Evolutionary conservation across 192 early-diverging fungal genomes (phyloP).

Genomic region (Backusella luteola): DNA sequence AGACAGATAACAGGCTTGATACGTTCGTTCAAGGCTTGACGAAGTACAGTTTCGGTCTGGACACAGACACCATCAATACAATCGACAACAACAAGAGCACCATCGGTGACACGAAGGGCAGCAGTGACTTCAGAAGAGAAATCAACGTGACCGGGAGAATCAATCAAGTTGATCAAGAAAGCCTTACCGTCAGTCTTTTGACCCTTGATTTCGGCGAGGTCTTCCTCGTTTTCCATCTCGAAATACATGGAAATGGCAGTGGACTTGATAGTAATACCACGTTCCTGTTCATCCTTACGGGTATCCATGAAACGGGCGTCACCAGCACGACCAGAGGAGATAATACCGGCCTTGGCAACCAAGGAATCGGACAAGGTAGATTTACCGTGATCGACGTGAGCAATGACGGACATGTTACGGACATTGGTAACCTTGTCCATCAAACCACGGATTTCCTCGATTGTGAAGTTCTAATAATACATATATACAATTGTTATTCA

Average conservation of each 20-base stretch:
- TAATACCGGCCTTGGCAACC: slow-evolving; percentile 98
- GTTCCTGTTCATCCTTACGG: slow-evolving; percentile 95
- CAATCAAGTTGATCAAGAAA: slow-evolving; percentile 99
- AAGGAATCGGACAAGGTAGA: slow-evolving; percentile 94
- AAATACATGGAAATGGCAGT: slow-evolving; percentile 99
- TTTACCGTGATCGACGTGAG: slow-evolving; percentile 99
- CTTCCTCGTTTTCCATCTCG: slow-evolving; percentile 76
- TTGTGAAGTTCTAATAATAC: slow-evolving; percentile 53
- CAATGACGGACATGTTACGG: slow-evolving; percentile 99
- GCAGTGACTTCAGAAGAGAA: slow-evolving; percentile 99
- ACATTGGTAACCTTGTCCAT: slow-evolving; percentile 75
- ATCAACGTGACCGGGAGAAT: slow-evolving; percentile 99
- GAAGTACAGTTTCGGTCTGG: slow-evolving; percentile 98
- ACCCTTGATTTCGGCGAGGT: slow-evolving; percentile 78
- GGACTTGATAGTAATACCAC: slow-evolving; percentile 99
- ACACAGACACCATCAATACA: slow-evolving; percentile 97
- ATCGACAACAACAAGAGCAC: slow-evolving; percentile 98
- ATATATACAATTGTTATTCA: slow-evolving; percentile 39
- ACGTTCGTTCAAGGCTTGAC: slow-evolving; percentile 94
- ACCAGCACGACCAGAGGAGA: slow-evolving; percentile 91
- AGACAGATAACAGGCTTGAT: slow-evolving; percentile 97
- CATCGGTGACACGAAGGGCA: slow-evolving; percentile 98
- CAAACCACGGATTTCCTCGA: slow-evolving; percentile 50
- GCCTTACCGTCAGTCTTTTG: slow-evolving; percentile 82
- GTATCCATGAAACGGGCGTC: slow-evolving; percentile 97